Evolutionary conservation across 164 flowering plant genomes (phyloP).

Genomic region (Kingdonia uniflora): DNA sequence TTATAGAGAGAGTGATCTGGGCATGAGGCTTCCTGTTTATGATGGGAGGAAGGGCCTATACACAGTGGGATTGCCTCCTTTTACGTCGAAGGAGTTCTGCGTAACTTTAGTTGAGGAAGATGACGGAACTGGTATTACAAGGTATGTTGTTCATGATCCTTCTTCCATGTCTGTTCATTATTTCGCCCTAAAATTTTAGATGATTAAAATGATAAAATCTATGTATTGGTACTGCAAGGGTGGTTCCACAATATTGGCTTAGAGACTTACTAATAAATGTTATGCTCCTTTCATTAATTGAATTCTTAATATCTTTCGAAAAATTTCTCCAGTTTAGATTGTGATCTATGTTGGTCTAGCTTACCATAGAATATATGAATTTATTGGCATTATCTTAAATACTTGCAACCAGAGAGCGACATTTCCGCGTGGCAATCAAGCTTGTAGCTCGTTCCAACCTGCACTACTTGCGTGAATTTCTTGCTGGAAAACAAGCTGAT

Average conservation of each 20-base stretch:
- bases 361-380: not conserved
- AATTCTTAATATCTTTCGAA: no score
- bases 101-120: conserved; percentile 8
- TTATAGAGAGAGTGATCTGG: conserved; percentile 13
- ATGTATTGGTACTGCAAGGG: no score
- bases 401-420: conserved; percentile 16
- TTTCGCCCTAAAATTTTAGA: no score
- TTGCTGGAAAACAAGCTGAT: conserved; percentile 35
- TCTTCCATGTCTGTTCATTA: no score
- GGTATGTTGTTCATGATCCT: not conserved
- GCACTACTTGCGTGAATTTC: conserved; percentile 29
- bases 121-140: conserved; percentile 5
- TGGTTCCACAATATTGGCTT: no score
- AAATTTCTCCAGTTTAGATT: no score
- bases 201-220: no score
- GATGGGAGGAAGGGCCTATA: conserved; percentile 15
- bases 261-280: no score
- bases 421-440: conserved; percentile 35
- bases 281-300: no score
- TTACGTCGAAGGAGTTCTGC: conserved; percentile 11
- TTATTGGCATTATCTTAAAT: not conserved
- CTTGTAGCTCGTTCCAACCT: conserved; percentile 32
- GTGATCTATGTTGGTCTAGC: no score
- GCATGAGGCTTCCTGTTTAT: conserved; percentile 13
- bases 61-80: conserved; percentile 14